Evolutionary conservation across 1,284 basidiomycete genomes (phyloP).

Genomic region (Amylostereum areolatum): DNA sequence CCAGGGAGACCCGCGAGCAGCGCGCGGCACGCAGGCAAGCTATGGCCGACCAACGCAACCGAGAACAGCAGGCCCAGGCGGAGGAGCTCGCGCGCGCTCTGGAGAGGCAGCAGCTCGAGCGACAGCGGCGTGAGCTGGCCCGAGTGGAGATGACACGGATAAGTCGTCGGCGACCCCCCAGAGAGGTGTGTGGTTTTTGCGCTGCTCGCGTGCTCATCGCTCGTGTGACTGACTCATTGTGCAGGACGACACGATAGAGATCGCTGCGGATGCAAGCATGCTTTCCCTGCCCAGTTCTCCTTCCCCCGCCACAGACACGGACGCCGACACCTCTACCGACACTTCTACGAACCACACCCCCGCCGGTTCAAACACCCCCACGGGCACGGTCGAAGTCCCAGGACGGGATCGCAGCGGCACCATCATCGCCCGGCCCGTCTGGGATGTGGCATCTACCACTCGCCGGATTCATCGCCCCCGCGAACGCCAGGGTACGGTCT

Average conservation of each 20-base stretch:
- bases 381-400: constrained; percentile 45
- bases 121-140: constrained; percentile 13
- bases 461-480: constrained; percentile 26
- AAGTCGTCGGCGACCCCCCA: constrained; percentile 4
- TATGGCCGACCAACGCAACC: constrained; percentile 45
- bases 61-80: constrained; percentile 57
- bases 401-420: constrained; percentile 70
- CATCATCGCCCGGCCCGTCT: constrained; percentile 58
- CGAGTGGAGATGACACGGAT: constrained; percentile 7
- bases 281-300: neutral
- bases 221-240: neutral
- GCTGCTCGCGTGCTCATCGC: neutral
- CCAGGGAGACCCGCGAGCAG: constrained; percentile 68
- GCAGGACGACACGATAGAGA: constrained; percentile 25
- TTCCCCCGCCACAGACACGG: constrained; percentile 32
- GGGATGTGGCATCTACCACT: constrained; percentile 37
- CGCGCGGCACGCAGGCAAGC: constrained; percentile 52
- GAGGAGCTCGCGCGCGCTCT: constrained; percentile 51
- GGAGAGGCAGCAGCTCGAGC: constrained; percentile 39
- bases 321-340: constrained; percentile 51
- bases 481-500: constrained; percentile 28
- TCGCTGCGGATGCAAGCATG: constrained; percentile 13
- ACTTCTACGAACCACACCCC: constrained; percentile 55
- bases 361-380: constrained; percentile 51
- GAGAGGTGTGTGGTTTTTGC: neutral